phyloP scores from a whole-genome alignment of 768 basidiomycete species.

The Phylloporus sp. region DNA sequence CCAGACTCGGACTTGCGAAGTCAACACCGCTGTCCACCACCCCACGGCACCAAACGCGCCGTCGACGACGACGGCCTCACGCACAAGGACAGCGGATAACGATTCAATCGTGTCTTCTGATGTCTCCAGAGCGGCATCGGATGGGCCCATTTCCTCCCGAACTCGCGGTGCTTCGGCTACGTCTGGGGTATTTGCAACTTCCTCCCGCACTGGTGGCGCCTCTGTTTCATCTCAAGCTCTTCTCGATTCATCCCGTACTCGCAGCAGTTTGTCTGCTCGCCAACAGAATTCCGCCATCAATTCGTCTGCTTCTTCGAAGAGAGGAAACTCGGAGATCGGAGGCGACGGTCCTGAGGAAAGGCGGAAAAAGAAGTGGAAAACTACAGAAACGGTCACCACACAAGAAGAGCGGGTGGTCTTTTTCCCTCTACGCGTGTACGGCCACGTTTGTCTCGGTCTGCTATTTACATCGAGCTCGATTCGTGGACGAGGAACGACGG shows the following conservation, averaged over 20 bases:
- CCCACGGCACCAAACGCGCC: background rate
- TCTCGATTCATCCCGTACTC: background rate
- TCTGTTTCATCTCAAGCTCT: background rate
- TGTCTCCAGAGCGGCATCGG: background rate
- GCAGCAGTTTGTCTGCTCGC: background rate
- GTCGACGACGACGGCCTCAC: background rate
- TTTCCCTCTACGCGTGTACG: background rate
- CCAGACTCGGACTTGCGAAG: background rate
- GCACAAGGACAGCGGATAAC: background rate
- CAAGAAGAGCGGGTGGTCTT: background rate
- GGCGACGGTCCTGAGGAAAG: background rate
- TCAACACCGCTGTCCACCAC: background rate
- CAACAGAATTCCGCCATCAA: no score
- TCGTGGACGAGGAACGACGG: slow-evolving; percentile 9
- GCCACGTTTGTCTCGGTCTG: background rate
- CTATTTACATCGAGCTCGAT: slow-evolving; percentile 4
- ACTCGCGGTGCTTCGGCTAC: background rate
- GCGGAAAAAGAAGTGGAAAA: background rate
- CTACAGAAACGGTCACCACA: background rate
- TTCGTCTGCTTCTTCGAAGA: background rate
- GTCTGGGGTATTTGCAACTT: background rate
- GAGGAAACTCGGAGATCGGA: background rate
- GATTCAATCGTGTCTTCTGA: background rate
- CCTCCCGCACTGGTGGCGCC: background rate
- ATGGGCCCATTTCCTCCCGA: background rate